Conservation (phyloP, 1,284 basidiomycete genomes). For the Athelia sp. region DNA sequence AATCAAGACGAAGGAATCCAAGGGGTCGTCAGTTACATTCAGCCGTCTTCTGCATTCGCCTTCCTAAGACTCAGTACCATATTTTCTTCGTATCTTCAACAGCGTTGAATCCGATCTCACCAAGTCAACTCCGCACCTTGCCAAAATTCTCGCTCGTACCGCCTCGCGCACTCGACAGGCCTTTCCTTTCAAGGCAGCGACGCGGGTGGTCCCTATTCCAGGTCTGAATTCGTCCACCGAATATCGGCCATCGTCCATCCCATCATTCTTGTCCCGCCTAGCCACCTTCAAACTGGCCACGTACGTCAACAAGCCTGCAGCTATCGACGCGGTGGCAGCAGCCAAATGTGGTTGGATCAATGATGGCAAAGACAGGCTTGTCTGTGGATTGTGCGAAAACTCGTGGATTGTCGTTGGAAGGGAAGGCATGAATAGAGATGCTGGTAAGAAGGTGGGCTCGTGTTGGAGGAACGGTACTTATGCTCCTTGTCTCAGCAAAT, state of each 20-base stretch:
- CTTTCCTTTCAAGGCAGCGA: conserved; percentile 32
- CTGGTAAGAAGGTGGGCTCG: conserved; percentile 50
- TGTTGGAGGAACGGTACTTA: conserved; percentile 11
- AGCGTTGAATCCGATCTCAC: conserved; percentile 28
- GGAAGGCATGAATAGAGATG: conserved; percentile 65
- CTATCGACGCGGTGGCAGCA: conserved; percentile 72
- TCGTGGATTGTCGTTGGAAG: conserved; percentile 68
- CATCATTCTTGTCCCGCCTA: conserved; percentile 66
- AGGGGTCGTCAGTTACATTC: conserved; percentile 32
- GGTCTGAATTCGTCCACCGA: conserved; percentile 41
- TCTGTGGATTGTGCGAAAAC: conserved; percentile 62
- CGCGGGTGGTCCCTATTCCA: conserved; percentile 23
- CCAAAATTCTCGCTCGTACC: conserved; percentile 61
- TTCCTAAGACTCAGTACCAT: conserved; percentile 4
- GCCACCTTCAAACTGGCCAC: conserved; percentile 73
- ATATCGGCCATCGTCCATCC: conserved; percentile 71
- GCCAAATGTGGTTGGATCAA: conserved; percentile 77
- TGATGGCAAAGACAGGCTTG: conserved; percentile 68
- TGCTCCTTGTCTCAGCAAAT: conserved; percentile 38
- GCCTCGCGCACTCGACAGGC: conserved; percentile 50
- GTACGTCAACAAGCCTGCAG: conserved; percentile 68
- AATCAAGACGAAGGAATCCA: conserved; percentile 45
- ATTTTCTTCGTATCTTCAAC: conserved; percentile 10
- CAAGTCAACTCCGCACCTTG: conserved; percentile 60
- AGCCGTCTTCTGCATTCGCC: conserved; percentile 13